Conservation (phyloP, 345 rosid species). For the sweet orange (Citrus sinensis) region DVS_A1.0 CM039161.1:2831501-2832000, state of each 20-base stretch:
- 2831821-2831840: background rate
- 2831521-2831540: constrained; percentile 45
- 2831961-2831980: no score
- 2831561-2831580: constrained; percentile 27
- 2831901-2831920: no score
- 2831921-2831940: no score
- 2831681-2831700: background rate
- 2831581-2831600: constrained; percentile 18
- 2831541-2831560: constrained; percentile 27
- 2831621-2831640: background rate
- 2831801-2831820: background rate
- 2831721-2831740: background rate
- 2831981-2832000: no score
- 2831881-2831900: no score
- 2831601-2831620: background rate
- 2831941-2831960: no score
- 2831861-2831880: no score
- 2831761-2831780: background rate
- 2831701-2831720: background rate
- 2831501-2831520: constrained; percentile 12
- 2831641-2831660: background rate
- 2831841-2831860: background rate
- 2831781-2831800: background rate
- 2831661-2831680: background rate
- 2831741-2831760: background rate